Evolutionary conservation across 331 rosid species (phyloP).

Genomic region (Phaseolus coccineus): DNA sequence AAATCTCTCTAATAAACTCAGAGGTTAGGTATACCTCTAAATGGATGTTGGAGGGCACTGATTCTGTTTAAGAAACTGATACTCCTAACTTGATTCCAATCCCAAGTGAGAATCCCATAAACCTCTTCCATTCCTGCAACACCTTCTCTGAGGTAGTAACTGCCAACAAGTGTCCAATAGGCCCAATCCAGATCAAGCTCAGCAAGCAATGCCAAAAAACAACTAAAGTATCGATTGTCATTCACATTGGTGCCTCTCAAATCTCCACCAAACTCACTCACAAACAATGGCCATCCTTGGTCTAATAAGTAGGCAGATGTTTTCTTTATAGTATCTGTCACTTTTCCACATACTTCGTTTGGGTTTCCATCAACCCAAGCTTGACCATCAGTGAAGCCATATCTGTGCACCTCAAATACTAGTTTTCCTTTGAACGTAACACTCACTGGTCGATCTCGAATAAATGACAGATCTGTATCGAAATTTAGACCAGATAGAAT

Average conservation of each 20-base stretch:
- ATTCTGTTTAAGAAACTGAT: constrained; percentile 62
- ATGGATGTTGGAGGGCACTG: constrained; percentile 69
- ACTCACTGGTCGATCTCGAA: constrained; percentile 51
- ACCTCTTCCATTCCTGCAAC: constrained; percentile 77
- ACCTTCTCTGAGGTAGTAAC: constrained; percentile 79
- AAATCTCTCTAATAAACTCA: not conserved
- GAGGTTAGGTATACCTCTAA: constrained; percentile 59
- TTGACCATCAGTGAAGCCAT: constrained; percentile 71
- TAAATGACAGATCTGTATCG: constrained; percentile 73
- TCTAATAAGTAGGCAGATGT: constrained; percentile 63
- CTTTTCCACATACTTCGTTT: constrained; percentile 75
- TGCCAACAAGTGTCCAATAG: constrained; percentile 82
- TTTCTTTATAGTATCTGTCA: constrained; percentile 51
- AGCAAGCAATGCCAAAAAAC: constrained; percentile 68
- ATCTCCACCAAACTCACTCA: constrained; percentile 84
- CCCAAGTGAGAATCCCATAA: constrained; percentile 71
- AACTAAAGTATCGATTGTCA: constrained; percentile 77
- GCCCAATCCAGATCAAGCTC: constrained; percentile 88
- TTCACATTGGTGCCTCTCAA: constrained; percentile 77
- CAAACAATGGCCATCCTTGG: constrained; percentile 75
- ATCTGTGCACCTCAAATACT: constrained; percentile 84
- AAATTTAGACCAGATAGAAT: constrained; percentile 75
- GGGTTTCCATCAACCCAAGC: constrained; percentile 76
- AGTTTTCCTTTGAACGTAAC: constrained; percentile 65
- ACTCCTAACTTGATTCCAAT: constrained; percentile 68